Base-by-base conservation (phyloP, 495 filamentous ascomycete species). In the Trypethelium eluteriae region DNA sequence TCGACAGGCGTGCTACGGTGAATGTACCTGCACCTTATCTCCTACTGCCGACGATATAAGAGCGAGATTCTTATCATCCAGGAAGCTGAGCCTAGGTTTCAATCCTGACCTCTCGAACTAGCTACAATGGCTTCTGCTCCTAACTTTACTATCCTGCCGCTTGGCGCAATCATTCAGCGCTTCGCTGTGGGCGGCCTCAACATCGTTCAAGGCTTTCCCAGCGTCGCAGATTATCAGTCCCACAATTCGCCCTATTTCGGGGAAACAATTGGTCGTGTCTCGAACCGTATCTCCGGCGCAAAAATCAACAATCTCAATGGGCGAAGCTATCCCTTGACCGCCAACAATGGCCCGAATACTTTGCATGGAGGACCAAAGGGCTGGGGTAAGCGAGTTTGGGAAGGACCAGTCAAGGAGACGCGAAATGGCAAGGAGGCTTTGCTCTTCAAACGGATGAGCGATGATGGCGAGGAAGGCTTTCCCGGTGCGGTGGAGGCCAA, bases 191-290 rank as follows among this genome's bases (percentile, higher is more conserved):
- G 80, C 62, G 86, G 84, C 63, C 78, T 84, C 70, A 93, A 96
- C 79, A 94, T 98, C 69, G 93, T 96, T 18, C 87, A 92, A 70
- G 84, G 84, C 56, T 96, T 96, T 82, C 85, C 88, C 2, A 85
- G 80, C 32, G 85, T 88, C 56, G 81, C 85, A 2, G 82, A 85
- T 61, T 97, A 97, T 79, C 81, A 83, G 66, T 74, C 81, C 56
- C 79, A 90, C 79, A 93, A 96, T 78, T 76, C 76, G 18, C 86
- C 90, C 18, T 90, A 85, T 80, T 96, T 95, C 71, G 93, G 93
- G 68, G 93, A 91, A 74, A 97, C 90, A 46, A 96, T 98, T 73
- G 93, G 93, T 32, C 89, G 93, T 39, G 84, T 94, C 10, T 91
- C 92, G 59, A 98, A 98, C 77, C 89, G 93, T 35, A 85, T 96